Base-by-base conservation (phyloP, 2,329 filamentous ascomycete species). In the Mollisia scopiformis region DNA sequence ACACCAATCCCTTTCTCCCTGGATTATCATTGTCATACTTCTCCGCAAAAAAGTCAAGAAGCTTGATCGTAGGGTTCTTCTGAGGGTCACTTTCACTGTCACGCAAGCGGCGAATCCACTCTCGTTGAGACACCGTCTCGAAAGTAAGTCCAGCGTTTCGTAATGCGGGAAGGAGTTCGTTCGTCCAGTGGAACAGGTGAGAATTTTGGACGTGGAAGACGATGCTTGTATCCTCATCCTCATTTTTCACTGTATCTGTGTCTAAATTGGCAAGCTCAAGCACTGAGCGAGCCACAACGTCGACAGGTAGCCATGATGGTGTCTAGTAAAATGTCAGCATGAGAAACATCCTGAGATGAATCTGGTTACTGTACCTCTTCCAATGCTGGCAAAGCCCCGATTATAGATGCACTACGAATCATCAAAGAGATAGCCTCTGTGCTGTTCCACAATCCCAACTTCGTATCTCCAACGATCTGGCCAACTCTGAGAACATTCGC, bases 191-290 rank as follows among this genome's bases (percentile, higher is more conserved):
- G 64, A 82, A 79, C 0, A 72, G 65, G 6, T 69, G 71, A 0
- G 78, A 77, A 60, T 85, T 85, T n/a, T 82, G 75, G 8, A 88
- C 73, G 59, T 86, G 82, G 60, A 80, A 84, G 16, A 84, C 75
- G 0, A 75, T 66, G 2, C 63, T 63, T 57, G 64, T 21, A 68
- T 66, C 57, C 70, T 70, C 0, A 13, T 49, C 25, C 28, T 60
- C 51, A n/a, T n/a, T 31, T 58, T 54, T 37, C 59, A n/a, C 21
- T 57, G 27, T 47, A 14, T 19, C 47, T 2, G 33, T 39, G 8
- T 56, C 58, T 0, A 74, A 72, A 3, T 71, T 56, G 3, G 76
- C 68, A 43, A 81, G 71, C 19, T 81, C 76, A 1, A 78, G 43
- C 1, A 81, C 68, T 0, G 76, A 74, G 21, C 69, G 68, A 0